Evolutionary conservation across 768 basidiomycete species (phyloP).

Genomic region (Crucibulum laeve): DNA sequence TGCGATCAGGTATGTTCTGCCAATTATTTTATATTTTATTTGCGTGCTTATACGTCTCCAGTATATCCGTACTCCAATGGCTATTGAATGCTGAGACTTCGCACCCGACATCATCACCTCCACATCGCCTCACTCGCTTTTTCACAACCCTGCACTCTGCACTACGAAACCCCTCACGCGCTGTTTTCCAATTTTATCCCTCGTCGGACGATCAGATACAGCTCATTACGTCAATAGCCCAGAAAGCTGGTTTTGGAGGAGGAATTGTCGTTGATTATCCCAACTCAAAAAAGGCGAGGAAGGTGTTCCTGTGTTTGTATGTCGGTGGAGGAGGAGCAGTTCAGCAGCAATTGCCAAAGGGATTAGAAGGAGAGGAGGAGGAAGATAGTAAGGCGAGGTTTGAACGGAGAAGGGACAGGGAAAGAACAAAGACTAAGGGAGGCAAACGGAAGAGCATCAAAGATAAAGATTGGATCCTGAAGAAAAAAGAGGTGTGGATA

Average conservation of each 20-base stretch:
- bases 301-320: conserved; percentile 91
- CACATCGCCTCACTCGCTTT: conserved; percentile 79
- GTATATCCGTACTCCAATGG: conserved; percentile 99
- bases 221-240: conserved; percentile 88
- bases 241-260: conserved; percentile 94
- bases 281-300: conserved; percentile 92
- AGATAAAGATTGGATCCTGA: conserved; percentile 88
- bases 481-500: conserved; percentile 85
- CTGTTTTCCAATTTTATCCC: conserved; percentile 93
- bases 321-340: conserved; percentile 74
- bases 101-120: conserved; percentile 84
- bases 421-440: conserved; percentile 47
- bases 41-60: conserved; percentile 24
- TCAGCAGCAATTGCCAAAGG: conserved; percentile 69
- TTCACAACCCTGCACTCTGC: conserved; percentile 91
- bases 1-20: conserved; percentile 74
- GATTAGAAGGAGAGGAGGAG: conserved; percentile 65
- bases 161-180: conserved; percentile 80
- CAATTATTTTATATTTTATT: background rate
- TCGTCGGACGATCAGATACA: conserved; percentile 96
- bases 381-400: conserved; percentile 60
- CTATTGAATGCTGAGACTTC: conserved; percentile 94
- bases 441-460: conserved; percentile 72
- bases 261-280: conserved; percentile 97
- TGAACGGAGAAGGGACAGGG: conserved; percentile 74